A percentile compares a stretch with the other conserved stretches of the same genome.
Conservation (phyloP, 768 basidiomycete species). For the Pisolithus albus region DNA sequence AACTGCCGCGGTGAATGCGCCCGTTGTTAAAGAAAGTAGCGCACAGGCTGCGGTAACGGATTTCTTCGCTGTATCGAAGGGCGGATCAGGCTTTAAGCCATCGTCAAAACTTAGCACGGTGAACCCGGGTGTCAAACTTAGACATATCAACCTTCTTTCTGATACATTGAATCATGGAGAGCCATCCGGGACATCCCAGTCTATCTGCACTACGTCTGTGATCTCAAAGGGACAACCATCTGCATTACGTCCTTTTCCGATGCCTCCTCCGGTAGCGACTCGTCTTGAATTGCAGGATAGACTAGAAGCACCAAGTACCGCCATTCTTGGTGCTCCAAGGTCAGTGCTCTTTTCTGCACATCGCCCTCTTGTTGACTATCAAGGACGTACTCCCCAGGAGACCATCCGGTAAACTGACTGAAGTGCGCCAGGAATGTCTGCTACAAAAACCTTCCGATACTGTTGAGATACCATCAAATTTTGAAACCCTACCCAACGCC, state of each 20-base stretch:
- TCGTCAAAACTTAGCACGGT: not conserved
- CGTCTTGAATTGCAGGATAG: not conserved
- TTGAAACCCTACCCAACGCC: not conserved
- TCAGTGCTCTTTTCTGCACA: not conserved
- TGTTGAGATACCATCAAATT: not conserved
- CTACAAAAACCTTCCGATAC: not conserved
- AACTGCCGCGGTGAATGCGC: not conserved
- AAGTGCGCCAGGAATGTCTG: not conserved
- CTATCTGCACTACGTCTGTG: not conserved
- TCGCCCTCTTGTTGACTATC: no score
- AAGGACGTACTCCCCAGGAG: no score
- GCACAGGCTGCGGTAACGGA: not conserved
- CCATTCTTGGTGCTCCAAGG: not conserved
- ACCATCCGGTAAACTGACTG: no score
- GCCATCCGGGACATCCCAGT: conserved; percentile 8
- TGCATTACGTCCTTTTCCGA: conserved; percentile 22
- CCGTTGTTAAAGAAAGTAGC: not conserved
- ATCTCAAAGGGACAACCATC: not conserved
- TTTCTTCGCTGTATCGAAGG: not conserved
- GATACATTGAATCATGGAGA: conserved; percentile 9
- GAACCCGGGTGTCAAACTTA: conserved; percentile 11
- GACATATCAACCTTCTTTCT: conserved; percentile 6
- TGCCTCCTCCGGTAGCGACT: conserved; percentile 10
- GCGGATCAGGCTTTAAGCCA: not conserved
- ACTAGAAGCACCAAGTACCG: not conserved